These are phyloP conservation scores for Leccinum incarnatum DNA, from an alignment of 768 basidiomycete genomes.

Conservation along the genomic window DNA sequence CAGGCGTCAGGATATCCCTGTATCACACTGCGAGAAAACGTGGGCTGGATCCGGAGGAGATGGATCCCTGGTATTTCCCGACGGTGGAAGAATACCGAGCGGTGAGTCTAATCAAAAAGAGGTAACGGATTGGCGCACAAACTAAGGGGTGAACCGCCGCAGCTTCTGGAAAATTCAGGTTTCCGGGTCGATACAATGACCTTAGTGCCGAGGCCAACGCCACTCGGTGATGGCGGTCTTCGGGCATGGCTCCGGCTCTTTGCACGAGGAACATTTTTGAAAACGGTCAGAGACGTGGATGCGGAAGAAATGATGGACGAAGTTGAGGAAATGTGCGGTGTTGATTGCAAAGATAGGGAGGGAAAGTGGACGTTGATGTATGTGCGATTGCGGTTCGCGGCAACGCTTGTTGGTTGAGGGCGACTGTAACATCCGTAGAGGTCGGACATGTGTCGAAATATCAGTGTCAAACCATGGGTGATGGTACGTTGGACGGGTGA, in stretches of 20 bases:
- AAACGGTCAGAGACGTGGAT: slow-evolving; percentile 48
- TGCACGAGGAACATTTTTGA: slow-evolving; percentile 57
- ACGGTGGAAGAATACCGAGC: slow-evolving; percentile 61
- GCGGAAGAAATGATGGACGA: slow-evolving; percentile 60
- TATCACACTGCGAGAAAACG: slow-evolving; percentile 48
- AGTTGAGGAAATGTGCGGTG: slow-evolving; percentile 51
- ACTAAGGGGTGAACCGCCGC: neutral
- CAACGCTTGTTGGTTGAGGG: slow-evolving; percentile 37
- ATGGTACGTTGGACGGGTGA: slow-evolving; percentile 3
- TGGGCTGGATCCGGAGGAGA: slow-evolving; percentile 53
- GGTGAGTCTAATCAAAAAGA: slow-evolving; percentile 33
- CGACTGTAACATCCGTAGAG: slow-evolving; percentile 2
- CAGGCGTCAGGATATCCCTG: slow-evolving; percentile 61
- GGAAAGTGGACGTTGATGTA: slow-evolving; percentile 75
- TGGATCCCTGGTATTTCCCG: slow-evolving; percentile 89
- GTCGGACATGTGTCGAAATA: slow-evolving; percentile 2
- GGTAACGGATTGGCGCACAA: slow-evolving; percentile 1
- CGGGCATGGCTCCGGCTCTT: slow-evolving; percentile 71
- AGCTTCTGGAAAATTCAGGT: slow-evolving; percentile 58
- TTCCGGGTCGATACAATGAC: slow-evolving; percentile 55
- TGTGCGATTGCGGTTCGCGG: slow-evolving; percentile 62
- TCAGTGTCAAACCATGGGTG: neutral
- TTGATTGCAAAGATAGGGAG: slow-evolving; percentile 55
- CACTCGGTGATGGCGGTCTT: slow-evolving; percentile 47
- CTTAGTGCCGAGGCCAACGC: slow-evolving; percentile 54